Evolutionary conservation across 1,284 basidiomycete species (phyloP).

Genomic region (Thecaphora thlaspeos): DNA sequence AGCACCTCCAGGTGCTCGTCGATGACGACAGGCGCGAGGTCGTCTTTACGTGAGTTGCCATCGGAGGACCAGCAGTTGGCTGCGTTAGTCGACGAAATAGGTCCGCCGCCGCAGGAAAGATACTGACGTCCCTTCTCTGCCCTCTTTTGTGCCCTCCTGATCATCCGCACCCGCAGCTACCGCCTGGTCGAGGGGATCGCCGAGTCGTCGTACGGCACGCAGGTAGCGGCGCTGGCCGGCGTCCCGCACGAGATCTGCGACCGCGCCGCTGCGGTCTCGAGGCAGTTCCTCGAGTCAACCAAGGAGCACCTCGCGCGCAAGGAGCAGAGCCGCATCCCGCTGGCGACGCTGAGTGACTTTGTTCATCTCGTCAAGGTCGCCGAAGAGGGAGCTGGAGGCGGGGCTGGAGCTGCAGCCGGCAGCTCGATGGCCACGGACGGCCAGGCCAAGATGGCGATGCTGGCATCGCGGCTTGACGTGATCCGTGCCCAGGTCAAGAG

Average conservation of each 20-base stretch:
- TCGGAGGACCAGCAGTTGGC: too few species aligned
- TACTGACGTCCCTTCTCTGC: neutral
- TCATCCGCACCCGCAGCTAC: slow-evolving; percentile 27
- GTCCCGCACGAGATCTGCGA: slow-evolving; percentile 52
- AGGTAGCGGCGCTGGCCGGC: slow-evolving; percentile 55
- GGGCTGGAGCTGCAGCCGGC: too few species aligned
- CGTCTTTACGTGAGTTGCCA: slow-evolving; percentile 54
- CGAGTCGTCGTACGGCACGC: slow-evolving; percentile 75
- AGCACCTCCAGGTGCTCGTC: slow-evolving; percentile 57
- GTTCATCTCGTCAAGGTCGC: slow-evolving; percentile 36
- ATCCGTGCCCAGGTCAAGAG: slow-evolving; percentile 37
- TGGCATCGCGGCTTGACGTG: slow-evolving; percentile 39
- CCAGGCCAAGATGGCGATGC: slow-evolving; percentile 16
- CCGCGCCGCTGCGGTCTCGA: slow-evolving; percentile 47
- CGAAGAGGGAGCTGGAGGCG: too few species aligned
- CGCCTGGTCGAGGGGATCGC: slow-evolving; percentile 64
- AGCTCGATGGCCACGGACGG: slow-evolving; percentile 22
- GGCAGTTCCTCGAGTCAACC: slow-evolving; percentile 44
- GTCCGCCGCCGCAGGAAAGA: too few species aligned
- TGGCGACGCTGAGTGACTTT: slow-evolving; percentile 51
- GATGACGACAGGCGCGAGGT: slow-evolving; percentile 53
- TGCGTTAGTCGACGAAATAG: too few species aligned
- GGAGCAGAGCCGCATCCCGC: slow-evolving; percentile 38
- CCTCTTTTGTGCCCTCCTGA: neutral
- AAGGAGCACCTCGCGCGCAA: slow-evolving; percentile 43